Base-by-base conservation (phyloP, 306 rosid genomes). In the Prinsepia uniflora region DNA sequence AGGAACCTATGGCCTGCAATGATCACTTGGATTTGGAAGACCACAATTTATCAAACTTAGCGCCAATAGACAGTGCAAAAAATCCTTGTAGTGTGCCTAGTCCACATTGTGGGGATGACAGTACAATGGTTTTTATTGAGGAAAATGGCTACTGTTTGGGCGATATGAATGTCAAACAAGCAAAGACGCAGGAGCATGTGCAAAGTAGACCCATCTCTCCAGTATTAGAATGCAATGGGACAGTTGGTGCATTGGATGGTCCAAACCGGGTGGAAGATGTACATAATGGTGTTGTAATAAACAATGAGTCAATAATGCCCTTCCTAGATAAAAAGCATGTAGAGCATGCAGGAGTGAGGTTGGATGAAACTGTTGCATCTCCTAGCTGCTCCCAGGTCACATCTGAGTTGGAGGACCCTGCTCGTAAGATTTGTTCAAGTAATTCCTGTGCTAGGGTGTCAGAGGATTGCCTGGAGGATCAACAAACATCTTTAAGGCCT, bases 341-440 rank as follows among this genome's bases (percentile, higher is more conserved):
- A 46, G 81, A 83, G 70, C 67, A 85, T 78, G 80, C 68, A 52
- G 68, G 76, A 64, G 76, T 59, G 57, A 53, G 72, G 46, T 56
- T 72, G 64, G 86, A 78, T 67, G 96, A 81, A 77, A 72, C 72
- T 17, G 58, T 71, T 75, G 78, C 83, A 67, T 79, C 89, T 77
- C 91, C 88, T 81, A 76, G 82, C 68, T 72, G 84, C 82, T 82
- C 88, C 70, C 91, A 79, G 81, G 86, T 84, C 69, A 86, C 87
- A 79, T 82, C 85, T 63, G 96, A 81, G 69, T 71, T 82, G 73
- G 91, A 86, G 67, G 85, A 81, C 76, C 68, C 81, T 70, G 73
- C 86, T 69, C 83, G 75, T 73, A 84, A 82, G 79, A 76, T 60
- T 46, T 72, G 78, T 82, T 77, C 91, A 62, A 79, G 70, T 81